Evolutionary conservation across 2,329 filamentous ascomycete species (phyloP).

Genomic region (Hypoxylon sp.): DNA sequence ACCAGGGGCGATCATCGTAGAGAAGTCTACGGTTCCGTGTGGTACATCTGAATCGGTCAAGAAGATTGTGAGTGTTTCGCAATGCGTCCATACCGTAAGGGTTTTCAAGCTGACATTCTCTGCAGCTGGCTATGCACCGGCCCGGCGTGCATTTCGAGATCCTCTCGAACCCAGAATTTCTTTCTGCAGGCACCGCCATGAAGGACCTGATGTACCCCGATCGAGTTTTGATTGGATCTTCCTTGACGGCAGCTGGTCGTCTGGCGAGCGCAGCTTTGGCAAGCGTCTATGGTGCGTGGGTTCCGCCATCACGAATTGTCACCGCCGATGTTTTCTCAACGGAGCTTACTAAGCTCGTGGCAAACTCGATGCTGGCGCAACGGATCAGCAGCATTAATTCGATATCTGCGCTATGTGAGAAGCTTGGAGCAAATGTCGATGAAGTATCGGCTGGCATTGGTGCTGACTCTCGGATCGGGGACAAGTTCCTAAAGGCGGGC

Average conservation of each 20-base stretch:
- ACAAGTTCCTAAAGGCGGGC: constrained; percentile 78
- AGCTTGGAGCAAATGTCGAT: constrained; percentile 78
- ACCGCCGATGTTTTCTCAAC: constrained; percentile 82
- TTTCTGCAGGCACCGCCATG: constrained; percentile 82
- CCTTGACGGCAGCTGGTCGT: constrained; percentile 68
- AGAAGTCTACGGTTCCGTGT: constrained; percentile 85
- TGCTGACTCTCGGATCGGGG: constrained; percentile 76
- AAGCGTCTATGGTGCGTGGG: constrained; percentile 77
- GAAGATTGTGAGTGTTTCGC: constrained; percentile 67
- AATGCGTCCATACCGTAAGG: neutral
- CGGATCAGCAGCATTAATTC: constrained; percentile 85
- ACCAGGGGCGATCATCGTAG: constrained; percentile 78
- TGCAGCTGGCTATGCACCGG: constrained; percentile 67
- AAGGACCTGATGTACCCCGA: constrained; percentile 77
- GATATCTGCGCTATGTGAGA: constrained; percentile 82
- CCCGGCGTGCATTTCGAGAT: constrained; percentile 78
- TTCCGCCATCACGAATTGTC: constrained; percentile 73
- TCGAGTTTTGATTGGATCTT: constrained; percentile 79
- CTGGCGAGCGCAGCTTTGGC: constrained; percentile 73
- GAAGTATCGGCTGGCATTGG: constrained; percentile 77
- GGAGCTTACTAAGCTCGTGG: constrained; percentile 81
- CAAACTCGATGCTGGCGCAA: constrained; percentile 84
- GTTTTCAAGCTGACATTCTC: constrained; percentile 1
- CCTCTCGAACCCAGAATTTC: constrained; percentile 84
- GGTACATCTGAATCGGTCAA: constrained; percentile 77